These are phyloP conservation scores for Cladosporium sp. DNA, from an alignment of 2,329 filamentous ascomycete genomes.

Conservation along the genomic window DNA sequence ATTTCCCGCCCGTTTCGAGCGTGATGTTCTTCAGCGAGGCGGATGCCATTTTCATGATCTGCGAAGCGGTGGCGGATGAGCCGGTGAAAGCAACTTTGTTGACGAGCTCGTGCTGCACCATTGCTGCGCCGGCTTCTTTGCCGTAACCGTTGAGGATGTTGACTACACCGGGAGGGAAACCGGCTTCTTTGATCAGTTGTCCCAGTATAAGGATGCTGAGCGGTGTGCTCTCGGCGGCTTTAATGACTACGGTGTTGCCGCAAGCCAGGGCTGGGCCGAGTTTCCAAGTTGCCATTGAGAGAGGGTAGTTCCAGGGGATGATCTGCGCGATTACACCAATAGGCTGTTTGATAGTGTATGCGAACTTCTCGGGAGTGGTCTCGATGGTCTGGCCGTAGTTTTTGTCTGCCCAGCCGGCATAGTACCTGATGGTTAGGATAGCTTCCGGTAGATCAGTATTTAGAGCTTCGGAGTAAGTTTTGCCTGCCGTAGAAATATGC, in stretches of 20 bases:
- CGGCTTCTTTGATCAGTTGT: slow-evolving; percentile 64
- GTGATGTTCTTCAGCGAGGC: slow-evolving; percentile 57
- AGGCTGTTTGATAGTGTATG: slow-evolving; percentile 33
- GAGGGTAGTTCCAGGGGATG: slow-evolving; percentile 79
- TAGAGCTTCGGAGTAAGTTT: slow-evolving; percentile 43
- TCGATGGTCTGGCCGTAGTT: slow-evolving; percentile 44
- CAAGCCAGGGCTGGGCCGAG: slow-evolving; percentile 61
- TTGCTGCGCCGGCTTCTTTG: slow-evolving; percentile 60
- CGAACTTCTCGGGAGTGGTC: slow-evolving; percentile 53
- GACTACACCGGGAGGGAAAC: slow-evolving; percentile 71
- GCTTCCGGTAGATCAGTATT: slow-evolving; percentile 48
- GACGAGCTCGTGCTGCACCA: slow-evolving; percentile 63
- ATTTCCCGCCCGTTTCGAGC: slow-evolving; percentile 57
- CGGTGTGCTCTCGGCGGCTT: slow-evolving; percentile 55
- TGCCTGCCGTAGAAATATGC: slow-evolving; percentile 58
- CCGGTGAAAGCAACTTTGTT: slow-evolving; percentile 77
- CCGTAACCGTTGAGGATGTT: slow-evolving; percentile 62
- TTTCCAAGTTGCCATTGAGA: slow-evolving; percentile 73
- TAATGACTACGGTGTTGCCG: slow-evolving; percentile 54
- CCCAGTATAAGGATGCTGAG: slow-evolving; percentile 56
- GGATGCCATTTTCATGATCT: slow-evolving; percentile 26
- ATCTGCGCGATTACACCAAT: slow-evolving; percentile 48
- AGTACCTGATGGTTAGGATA: slow-evolving; percentile 41
- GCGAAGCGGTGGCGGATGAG: slow-evolving; percentile 63
- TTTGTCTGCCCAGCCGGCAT: slow-evolving; percentile 49